Percentiles rank a stretch among this genome's conserved stretches.
These are phyloP conservation scores for Xylaria longipes DNA, from an alignment of 495 filamentous ascomycete species.

Conservation along the genomic window DNA sequence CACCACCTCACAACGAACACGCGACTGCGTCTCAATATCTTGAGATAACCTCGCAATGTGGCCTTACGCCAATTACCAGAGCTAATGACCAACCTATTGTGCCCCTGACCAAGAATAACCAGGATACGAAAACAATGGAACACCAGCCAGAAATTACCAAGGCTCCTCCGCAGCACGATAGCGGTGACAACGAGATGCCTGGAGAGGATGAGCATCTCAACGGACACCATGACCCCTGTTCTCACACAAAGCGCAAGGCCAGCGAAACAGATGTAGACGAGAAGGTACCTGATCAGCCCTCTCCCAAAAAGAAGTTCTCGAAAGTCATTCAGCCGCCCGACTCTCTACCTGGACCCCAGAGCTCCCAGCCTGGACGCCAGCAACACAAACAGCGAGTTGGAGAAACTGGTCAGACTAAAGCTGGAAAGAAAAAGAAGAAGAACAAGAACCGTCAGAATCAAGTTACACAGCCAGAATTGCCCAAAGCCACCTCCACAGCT, in stretches of 20 bases:
- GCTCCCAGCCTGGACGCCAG: neutral
- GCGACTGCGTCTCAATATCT: neutral
- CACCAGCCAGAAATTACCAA: neutral
- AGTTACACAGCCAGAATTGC: neutral
- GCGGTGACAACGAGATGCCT: neutral
- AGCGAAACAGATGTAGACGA: neutral
- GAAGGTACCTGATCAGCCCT: neutral
- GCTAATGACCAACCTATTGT: neutral
- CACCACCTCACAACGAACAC: neutral
- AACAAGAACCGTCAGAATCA: constrained; percentile 14
- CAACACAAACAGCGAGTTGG: neutral
- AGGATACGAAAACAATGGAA: neutral
- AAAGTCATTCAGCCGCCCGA: neutral
- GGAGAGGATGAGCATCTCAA: neutral
- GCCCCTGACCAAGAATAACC: neutral
- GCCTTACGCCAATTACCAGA: neutral
- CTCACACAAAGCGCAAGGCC: constrained; percentile 6
- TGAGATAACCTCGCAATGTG: neutral
- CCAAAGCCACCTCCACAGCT: neutral
- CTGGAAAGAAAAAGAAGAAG: constrained; percentile 22
- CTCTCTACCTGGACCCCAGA: neutral
- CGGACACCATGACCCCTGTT: neutral
- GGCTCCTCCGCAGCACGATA: neutral
- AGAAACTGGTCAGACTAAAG: neutral
- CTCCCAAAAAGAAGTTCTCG: constrained; percentile 3